Evolutionary conservation across 306 rosid species (phyloP).

Genomic region (Senna tora): DNA sequence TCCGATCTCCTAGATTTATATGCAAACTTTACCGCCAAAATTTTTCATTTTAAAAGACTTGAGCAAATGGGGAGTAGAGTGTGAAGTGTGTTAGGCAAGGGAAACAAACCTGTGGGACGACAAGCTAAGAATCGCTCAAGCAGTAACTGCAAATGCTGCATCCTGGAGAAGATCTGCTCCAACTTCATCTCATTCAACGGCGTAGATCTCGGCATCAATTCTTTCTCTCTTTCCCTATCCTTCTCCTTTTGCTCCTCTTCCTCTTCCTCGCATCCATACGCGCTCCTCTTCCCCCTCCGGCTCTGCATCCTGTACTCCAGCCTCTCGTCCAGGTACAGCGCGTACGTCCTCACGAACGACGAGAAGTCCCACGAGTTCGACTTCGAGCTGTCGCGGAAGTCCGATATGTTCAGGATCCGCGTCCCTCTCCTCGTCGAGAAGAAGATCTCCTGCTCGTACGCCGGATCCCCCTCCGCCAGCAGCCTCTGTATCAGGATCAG

Average conservation of each 20-base stretch:
- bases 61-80: no score
- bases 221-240: conserved; percentile 17
- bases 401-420: conserved; percentile 86
- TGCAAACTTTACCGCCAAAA: no score
- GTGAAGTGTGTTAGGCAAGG: background rate
- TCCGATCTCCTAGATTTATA: no score
- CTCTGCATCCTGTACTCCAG: conserved; percentile 90
- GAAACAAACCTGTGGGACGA: conserved; percentile 86
- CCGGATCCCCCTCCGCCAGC: conserved; percentile 84
- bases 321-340: conserved; percentile 80
- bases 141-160: conserved; percentile 80
- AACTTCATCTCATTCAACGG: conserved; percentile 66
- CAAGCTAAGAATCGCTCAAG: conserved; percentile 88
- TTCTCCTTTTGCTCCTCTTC: conserved; percentile 43
- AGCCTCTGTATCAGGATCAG: conserved; percentile 73
- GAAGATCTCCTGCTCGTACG: conserved; percentile 92
- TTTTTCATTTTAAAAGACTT: no score
- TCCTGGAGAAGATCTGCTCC: conserved; percentile 66
- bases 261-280: conserved; percentile 55
- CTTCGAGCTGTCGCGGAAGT: conserved; percentile 62
- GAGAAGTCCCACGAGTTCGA: conserved; percentile 79
- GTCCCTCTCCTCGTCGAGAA: conserved; percentile 91
- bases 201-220: conserved; percentile 47
- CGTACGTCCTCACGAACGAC: conserved; percentile 77
- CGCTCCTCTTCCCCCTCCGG: conserved; percentile 67